Conservation (phyloP, 78 protist genomes). For the Monosiga brevicollis region DNA sequence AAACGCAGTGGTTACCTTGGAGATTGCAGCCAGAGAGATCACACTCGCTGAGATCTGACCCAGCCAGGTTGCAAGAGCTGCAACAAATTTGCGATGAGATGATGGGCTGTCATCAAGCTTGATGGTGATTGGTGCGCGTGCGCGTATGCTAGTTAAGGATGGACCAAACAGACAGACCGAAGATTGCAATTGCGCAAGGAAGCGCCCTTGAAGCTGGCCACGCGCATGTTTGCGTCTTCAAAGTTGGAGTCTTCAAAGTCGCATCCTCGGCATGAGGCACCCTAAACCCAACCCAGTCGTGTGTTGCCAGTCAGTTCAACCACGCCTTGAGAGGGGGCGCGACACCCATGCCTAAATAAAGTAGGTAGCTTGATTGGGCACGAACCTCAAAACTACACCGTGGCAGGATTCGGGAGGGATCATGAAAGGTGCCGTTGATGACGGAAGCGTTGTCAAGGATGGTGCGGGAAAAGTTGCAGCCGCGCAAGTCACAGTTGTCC, state of each 20-base stretch:
- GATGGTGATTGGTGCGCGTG: too few relatives aligned
- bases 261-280: neutral
- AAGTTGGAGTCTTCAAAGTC: neutral
- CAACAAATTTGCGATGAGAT: too few relatives aligned
- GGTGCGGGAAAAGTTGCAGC: neutral
- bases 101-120: too few relatives aligned
- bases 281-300: neutral
- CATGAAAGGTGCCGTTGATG: neutral
- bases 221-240: too few relatives aligned
- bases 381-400: neutral
- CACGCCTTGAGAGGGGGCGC: neutral
- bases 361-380: neutral
- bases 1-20: too few relatives aligned
- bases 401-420: neutral
- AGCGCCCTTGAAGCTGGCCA: too few relatives aligned
- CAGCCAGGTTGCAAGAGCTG: too few relatives aligned
- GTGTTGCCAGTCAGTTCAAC: neutral
- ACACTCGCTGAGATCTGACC: too few relatives aligned
- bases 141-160: too few relatives aligned
- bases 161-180: too few relatives aligned
- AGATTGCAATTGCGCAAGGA: too few relatives aligned
- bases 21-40: too few relatives aligned
- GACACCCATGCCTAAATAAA: neutral
- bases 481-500: neutral
- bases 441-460: neutral